Conservation (phyloP, 2,329 filamentous ascomycete genomes). For the Phialocephala subalpina region DNA sequence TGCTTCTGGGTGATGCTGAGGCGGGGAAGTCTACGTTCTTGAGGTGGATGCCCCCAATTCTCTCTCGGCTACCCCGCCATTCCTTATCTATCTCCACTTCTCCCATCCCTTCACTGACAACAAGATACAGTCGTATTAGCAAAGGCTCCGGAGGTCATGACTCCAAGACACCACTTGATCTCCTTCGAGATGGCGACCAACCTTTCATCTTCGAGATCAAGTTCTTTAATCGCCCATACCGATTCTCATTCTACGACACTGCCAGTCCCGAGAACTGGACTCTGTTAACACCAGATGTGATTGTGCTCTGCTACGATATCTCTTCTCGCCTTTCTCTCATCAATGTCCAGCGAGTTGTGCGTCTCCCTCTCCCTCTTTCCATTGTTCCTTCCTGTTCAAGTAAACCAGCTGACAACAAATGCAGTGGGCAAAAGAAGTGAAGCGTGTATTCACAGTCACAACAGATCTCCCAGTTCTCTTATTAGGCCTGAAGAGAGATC, state of each 20-base stretch:
- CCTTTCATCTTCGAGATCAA: constrained; percentile 65
- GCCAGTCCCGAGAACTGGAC: constrained; percentile 66
- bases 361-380: constrained; percentile 36
- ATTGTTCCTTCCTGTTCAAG: not conserved
- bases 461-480: constrained; percentile 63
- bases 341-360: constrained; percentile 63
- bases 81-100: not conserved
- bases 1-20: constrained; percentile 63
- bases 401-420: not conserved
- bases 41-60: constrained; percentile 54
- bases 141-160: constrained; percentile 49
- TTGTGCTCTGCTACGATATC: constrained; percentile 69
- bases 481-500: constrained; percentile 67
- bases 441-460: constrained; percentile 51
- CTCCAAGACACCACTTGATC: constrained; percentile 53
- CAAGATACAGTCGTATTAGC: constrained; percentile 58
- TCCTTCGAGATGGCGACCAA: constrained; percentile 66
- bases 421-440: constrained; percentile 66
- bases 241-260: constrained; percentile 68
- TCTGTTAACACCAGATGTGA: constrained; percentile 63
- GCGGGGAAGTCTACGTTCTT: constrained; percentile 68
- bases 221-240: constrained; percentile 54
- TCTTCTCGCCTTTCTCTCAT: constrained; percentile 64
- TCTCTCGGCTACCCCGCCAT: not conserved
- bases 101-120: constrained; percentile 5